Conservation (phyloP, 768 basidiomycete species). For the Lactifluus volemus region DNA sequence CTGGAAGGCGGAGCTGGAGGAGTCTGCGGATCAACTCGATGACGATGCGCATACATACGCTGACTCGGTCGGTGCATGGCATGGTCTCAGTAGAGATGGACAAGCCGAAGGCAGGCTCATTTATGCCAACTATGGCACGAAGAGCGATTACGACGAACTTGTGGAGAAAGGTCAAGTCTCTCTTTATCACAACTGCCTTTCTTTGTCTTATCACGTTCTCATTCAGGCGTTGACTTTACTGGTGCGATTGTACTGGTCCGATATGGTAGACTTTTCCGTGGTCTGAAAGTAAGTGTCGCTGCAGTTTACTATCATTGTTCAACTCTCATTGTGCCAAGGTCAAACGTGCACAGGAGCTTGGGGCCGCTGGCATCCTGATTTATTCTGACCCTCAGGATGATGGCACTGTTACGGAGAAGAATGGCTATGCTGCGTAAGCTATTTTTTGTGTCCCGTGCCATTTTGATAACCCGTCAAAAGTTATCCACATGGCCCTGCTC, state of each 20-base stretch:
- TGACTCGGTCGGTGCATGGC: constrained; percentile 71
- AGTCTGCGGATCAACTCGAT: constrained; percentile 67
- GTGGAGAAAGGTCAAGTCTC: constrained; percentile 36
- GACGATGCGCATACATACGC: constrained; percentile 59
- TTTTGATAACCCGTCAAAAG: constrained; percentile 20
- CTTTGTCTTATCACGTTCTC: not conserved
- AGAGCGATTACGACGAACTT: constrained; percentile 65
- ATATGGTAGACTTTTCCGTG: constrained; percentile 73
- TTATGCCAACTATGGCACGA: constrained; percentile 75
- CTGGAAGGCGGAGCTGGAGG: constrained; percentile 69
- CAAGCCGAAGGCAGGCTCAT: constrained; percentile 61
- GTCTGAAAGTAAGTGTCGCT: constrained; percentile 57
- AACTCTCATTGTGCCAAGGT: constrained; percentile 35
- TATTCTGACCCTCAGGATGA: constrained; percentile 86
- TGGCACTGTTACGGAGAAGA: constrained; percentile 63
- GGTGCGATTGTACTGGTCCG: constrained; percentile 73
- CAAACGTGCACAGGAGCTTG: constrained; percentile 75
- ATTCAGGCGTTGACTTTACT: constrained; percentile 56
- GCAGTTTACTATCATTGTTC: not conserved
- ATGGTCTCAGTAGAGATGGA: constrained; percentile 74
- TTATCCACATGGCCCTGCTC: constrained; percentile 82
- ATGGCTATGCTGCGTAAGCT: constrained; percentile 56
- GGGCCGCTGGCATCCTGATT: constrained; percentile 70
- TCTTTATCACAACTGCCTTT: not conserved
- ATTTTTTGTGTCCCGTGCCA: not conserved